Evolutionary conservation across 441 rosid genomes (phyloP), one percentile per base, ranked within the genome.

Genomic region (Dalechampia spathulata): DNA sequence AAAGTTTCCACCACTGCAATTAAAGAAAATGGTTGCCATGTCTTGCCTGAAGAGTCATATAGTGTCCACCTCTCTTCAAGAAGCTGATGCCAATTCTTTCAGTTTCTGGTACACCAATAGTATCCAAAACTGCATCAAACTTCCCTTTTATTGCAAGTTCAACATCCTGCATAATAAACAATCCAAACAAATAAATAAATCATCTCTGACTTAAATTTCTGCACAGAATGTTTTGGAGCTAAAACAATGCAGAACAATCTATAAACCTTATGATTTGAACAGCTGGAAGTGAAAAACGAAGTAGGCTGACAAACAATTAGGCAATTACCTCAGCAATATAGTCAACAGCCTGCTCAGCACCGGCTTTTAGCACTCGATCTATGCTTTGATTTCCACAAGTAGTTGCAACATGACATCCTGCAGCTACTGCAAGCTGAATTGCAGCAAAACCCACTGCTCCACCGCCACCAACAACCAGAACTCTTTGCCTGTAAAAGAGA

Each of bases 361-460:
- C 98, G 70, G 91, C 88, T 55, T 78, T 77, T 41, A 72, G 70
- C 53, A 84, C 55, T 27, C 87, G 77, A 17, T 78, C 78, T 49
- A 78, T 63, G 25, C 87, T 92, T 72, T 71, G 81, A 70, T 80
- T 62, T 37, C 87, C 90, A 79, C 98, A 92, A 40, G 98, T 88
- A 43, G 90, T 79, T 48, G 81, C 65, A 63, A 83, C 96, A 44
- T 75, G 82, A 67, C 94, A 88, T 20, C 86, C 86, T 40, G 76
- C 74, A 65, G 90, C 95, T 23, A 80, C 85, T 4, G 86, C 83
- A 58, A 92, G 74, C 81, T 92, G 99, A 56, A 86, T 83, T 65
- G 96, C 96, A 55, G 96, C 67, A 68, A 83, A 88, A 48, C 98
- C 96, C 32, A 92, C 98, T 4, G 96, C 96, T 42, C 96, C 98